Base-by-base conservation (phyloP, 768 basidiomycete species). In the Solioccasus polychromus region DNA sequence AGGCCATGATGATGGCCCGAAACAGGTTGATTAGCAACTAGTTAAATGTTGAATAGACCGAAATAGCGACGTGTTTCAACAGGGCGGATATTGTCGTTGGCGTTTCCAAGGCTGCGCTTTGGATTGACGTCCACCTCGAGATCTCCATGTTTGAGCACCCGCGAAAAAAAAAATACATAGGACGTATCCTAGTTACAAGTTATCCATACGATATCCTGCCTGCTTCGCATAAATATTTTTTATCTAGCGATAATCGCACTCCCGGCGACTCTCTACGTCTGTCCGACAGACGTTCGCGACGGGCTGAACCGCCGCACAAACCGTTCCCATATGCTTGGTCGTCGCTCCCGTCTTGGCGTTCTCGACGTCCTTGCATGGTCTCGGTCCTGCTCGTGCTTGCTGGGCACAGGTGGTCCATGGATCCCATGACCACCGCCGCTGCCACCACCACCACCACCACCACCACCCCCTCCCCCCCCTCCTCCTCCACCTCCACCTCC, bases 221-320 rank as follows among this genome's bases (percentile, higher is more conserved):
- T n/a, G n/a, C n/a, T n/a, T n/a, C 11, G 26, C 26, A 49, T 35
- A 36, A 17, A 46, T 37, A 49, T 36, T 6, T 11, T 11, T 26
- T 11, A 6, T 26, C 26, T 11, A 6, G 26, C 26, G 26, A 6
- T 11, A 6, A 6, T 26, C 26, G 26, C 26, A 6, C 6, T 26
- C 26, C 11, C 26, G 11, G 7, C 7, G 26, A 26, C 6, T 26
- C 26, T 3, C 32, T 47, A 60, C 10, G 57, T 54, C 23, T 60
- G 50, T 35, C 60, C 60, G 8, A 50, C 42, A 0, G 59, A 59
- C 4, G 35, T 44, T 3, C 50, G 56, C 30, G 58, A 53, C 17
- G 57, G 52, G 23, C 44, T 52, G 3, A 61, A 60, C 28, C 61
- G 58, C 24, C 55, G 48, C 37, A 62, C 58, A 22, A 61, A 54